Evolutionary conservation across 768 basidiomycete species (phyloP).

Genomic region (Leccinum ochraceum): DNA sequence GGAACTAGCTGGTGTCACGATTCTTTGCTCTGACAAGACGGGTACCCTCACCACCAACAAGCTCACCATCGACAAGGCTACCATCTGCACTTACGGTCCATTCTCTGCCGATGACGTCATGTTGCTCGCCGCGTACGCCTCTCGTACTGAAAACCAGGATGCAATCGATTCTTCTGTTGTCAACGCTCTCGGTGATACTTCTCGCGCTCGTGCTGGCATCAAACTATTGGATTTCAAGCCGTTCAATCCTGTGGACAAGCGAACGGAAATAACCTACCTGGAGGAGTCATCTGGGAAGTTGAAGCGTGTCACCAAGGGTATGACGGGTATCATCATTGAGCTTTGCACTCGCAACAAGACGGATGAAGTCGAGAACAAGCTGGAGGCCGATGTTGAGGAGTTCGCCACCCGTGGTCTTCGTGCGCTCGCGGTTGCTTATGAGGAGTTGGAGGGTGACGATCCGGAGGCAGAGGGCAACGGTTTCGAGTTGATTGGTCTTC

Average conservation of each 20-base stretch:
- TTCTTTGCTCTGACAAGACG: conserved; percentile 98
- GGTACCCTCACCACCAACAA: conserved; percentile 99
- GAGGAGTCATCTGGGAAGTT: conserved; percentile 94
- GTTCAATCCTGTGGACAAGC: conserved; percentile 99
- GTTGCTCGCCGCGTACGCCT: conserved; percentile 92
- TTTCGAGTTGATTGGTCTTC: conserved; percentile 95
- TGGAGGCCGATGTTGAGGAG: conserved; percentile 95
- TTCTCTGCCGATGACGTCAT: conserved; percentile 91
- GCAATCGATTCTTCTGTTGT: conserved; percentile 93
- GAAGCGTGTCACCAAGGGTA: conserved; percentile 99
- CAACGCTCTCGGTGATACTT: conserved; percentile 67
- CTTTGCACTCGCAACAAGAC: conserved; percentile 98
- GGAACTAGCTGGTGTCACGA: conserved; percentile 97
- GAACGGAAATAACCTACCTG: conserved; percentile 97
- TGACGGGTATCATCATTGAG: conserved; percentile 98
- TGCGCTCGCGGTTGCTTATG: conserved; percentile 91
- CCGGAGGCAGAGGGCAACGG: conserved; percentile 89
- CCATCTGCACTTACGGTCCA: conserved; percentile 87
- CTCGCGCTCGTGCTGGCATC: conserved; percentile 86
- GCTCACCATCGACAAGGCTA: conserved; percentile 93
- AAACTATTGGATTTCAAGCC: conserved; percentile 99
- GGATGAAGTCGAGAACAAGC: conserved; percentile 83
- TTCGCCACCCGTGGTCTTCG: conserved; percentile 96
- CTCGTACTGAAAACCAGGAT: conserved; percentile 98
- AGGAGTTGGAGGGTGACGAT: conserved; percentile 86